A percentile compares a stretch with the other conserved stretches of the same genome.
Evolutionary conservation across 306 rosid genomes (phyloP).

Genomic region (Cucurbita moschata): DNA sequence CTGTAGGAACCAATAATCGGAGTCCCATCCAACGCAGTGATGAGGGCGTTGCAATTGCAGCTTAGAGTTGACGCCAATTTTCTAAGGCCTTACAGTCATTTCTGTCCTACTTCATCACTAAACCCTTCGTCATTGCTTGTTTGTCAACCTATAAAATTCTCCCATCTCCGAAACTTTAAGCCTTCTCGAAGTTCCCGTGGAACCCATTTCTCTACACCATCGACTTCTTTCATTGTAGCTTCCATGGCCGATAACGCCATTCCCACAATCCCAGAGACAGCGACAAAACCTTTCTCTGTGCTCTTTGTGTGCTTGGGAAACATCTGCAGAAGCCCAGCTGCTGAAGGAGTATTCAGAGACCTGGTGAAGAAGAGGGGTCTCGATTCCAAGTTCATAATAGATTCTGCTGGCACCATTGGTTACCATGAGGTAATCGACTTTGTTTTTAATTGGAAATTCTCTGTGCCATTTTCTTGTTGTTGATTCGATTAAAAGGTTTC

Average conservation of each 20-base stretch:
- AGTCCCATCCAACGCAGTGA: background rate
- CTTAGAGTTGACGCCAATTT: background rate
- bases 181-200: slow-evolving; percentile 10
- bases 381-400: slow-evolving; percentile 43
- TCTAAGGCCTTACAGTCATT: slow-evolving; percentile 47
- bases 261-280: slow-evolving; percentile 15
- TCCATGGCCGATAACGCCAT: slow-evolving; percentile 47
- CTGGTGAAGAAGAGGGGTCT: slow-evolving; percentile 53
- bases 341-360: slow-evolving; percentile 76
- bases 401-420: slow-evolving; percentile 76
- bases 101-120: background rate
- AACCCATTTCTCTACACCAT: slow-evolving; percentile 12
- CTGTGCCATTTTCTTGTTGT: background rate
- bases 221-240: slow-evolving; percentile 21
- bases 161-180: slow-evolving; percentile 5
- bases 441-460: background rate
- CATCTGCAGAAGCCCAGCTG: slow-evolving; percentile 92
- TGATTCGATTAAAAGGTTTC: background rate
- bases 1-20: background rate
- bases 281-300: slow-evolving; percentile 46
- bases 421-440: slow-evolving; percentile 52
- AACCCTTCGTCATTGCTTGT: slow-evolving; percentile 6
- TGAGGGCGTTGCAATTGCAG: background rate
- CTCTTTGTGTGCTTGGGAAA: slow-evolving; percentile 81
- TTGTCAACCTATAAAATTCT: slow-evolving; percentile 12